Percentiles rank a stretch among this genome's conserved stretches.
Conservation (phyloP, 768 basidiomycete genomes). For the Lactarius sanguifluus region DNA sequence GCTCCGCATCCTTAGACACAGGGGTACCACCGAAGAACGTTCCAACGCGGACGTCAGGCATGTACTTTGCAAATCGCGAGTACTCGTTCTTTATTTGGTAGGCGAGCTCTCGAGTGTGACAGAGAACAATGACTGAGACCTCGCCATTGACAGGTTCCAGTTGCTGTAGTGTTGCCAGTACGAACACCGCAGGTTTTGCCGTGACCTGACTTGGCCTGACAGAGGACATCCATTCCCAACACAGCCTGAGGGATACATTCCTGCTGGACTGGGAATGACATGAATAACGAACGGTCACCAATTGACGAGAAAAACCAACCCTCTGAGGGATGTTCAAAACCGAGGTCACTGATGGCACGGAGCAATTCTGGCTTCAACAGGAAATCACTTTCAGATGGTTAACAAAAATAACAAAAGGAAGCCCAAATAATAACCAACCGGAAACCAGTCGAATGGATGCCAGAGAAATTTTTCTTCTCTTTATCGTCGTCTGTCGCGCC, state of each 20-base stretch:
- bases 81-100: conserved; percentile 99
- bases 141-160: conserved; percentile 98
- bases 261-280: conserved; percentile 76
- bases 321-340: conserved; percentile 99
- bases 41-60: conserved; percentile 96
- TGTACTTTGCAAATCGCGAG: conserved; percentile 98
- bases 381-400: conserved; percentile 71
- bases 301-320: conserved; percentile 49
- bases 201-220: conserved; percentile 98
- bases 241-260: conserved; percentile 99
- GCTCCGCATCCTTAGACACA: conserved; percentile 89
- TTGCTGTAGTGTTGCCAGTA: conserved; percentile 96
- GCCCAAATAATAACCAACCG: conserved; percentile 52
- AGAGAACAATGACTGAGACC: conserved; percentile 95
- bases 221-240: conserved; percentile 98
- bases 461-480: conserved; percentile 98
- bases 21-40: conserved; percentile 98
- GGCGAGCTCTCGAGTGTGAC: conserved; percentile 98
- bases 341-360: conserved; percentile 97
- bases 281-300: conserved; percentile 7
- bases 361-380: conserved; percentile 95
- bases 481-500: conserved; percentile 58
- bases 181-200: conserved; percentile 99
- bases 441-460: conserved; percentile 99
- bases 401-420: conserved; percentile 13